A percentile compares a stretch with the other conserved stretches of the same genome.
Evolutionary conservation across 371 early-diverging fungal species (phyloP).

Genomic region (Syncephalastrum racemosum): DNA sequence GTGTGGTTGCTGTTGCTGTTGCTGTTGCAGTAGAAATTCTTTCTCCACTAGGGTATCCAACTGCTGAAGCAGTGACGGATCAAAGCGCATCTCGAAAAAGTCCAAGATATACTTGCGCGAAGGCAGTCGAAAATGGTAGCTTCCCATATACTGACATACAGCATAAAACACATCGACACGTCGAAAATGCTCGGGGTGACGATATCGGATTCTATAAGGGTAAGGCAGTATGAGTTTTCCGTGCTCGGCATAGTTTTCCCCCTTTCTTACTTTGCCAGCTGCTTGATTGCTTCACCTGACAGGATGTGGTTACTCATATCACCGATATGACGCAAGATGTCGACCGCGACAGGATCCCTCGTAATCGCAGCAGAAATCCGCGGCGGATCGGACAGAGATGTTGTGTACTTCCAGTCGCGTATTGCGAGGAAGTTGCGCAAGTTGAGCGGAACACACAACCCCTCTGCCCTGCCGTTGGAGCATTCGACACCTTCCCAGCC

Average conservation of each 20-base stretch:
- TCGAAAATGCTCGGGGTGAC: conserved; percentile 62
- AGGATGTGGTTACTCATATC: conserved; percentile 86
- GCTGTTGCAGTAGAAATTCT: conserved; percentile 7
- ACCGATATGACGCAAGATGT: conserved; percentile 74
- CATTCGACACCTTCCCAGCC: conserved; percentile 77
- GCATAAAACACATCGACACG: conserved; percentile 58
- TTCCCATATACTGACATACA: conserved; percentile 62
- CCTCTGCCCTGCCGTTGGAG: conserved; percentile 53
- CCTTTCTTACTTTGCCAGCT: conserved; percentile 60
- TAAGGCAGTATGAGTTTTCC: background rate
- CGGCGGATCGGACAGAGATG: conserved; percentile 49
- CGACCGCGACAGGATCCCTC: conserved; percentile 55
- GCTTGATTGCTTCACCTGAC: conserved; percentile 76
- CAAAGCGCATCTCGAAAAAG: conserved; percentile 73
- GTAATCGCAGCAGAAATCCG: conserved; percentile 40
- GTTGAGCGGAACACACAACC: conserved; percentile 70
- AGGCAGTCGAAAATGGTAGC: conserved; percentile 75
- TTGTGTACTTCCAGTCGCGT: conserved; percentile 61
- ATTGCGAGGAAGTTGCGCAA: conserved; percentile 63
- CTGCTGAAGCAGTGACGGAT: conserved; percentile 33
- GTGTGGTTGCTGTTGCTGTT: background rate
- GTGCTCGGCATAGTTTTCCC: background rate
- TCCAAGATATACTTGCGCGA: conserved; percentile 79
- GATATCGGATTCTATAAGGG: conserved; percentile 29
- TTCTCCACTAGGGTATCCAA: conserved; percentile 24